Evolutionary conservation across 768 basidiomycete species (phyloP), one percentile per base, ranked within the genome.

Genomic region (Mrakia gelida): DNA sequence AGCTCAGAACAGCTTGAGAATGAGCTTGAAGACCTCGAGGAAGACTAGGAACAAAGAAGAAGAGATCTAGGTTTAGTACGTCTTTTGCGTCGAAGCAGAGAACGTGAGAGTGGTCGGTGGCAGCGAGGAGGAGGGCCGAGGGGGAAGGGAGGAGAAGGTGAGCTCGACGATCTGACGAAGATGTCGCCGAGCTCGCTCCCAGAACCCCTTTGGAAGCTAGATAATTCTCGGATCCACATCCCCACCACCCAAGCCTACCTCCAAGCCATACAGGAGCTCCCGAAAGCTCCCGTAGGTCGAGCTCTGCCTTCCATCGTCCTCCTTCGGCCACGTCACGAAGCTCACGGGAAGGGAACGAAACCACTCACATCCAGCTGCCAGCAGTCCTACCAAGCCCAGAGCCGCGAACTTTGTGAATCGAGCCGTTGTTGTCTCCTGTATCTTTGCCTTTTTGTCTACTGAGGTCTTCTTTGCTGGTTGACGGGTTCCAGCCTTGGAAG

Each of bases 321-420:
- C 49, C 21, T 32, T 49, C 28, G 32, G 56, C 49, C 71, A 73
- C 52, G 56, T 73, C 71, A 73, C 52, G 38, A 62, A 73, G 49
- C 28, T 59, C 18, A 16, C 54, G 68, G 54, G 67, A 45, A 28
- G 65, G n/a, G 49, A 52, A 45, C 21, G 21, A 16, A n/a, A 2
- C 16, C 30, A 73, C 77, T 54, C 28, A 78, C 77, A 74, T 16
- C 77, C 77, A n/a, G 71, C 77, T 8, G 59, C 41, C 30, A 78
- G 73, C 32, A 78, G 16, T 7, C 16, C 62, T 32, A 78, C 72
- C 54, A 78, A 38, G 15, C 26, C 77, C 32, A 78, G 26, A 28
- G 77, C 77, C 26, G 62, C 43, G 30, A 26, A 32, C 77, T 78
- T 67, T 3, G 77, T 73, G n/a, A 32, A 73, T 6, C 11, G 5